phyloP scores from a whole-genome alignment of 805 yeast genomes.

The Ogataea paraovalis region DNA sequence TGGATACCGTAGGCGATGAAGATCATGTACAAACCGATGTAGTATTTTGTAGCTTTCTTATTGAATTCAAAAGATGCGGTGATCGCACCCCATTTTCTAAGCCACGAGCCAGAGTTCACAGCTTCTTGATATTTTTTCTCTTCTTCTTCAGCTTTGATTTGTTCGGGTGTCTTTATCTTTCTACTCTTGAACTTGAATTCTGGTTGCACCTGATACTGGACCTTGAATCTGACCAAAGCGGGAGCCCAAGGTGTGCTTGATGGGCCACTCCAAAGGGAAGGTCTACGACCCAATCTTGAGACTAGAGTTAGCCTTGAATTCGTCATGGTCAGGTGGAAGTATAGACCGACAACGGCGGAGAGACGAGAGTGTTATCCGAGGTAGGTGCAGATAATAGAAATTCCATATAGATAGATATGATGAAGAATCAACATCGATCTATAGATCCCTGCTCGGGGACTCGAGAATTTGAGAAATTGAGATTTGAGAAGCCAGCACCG shows the following conservation, averaged over 20 bases:
- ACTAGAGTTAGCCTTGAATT: not conserved
- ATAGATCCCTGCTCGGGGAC: no score
- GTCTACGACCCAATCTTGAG: not conserved
- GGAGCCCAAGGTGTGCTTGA: not conserved
- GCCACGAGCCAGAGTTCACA: conserved; percentile 30
- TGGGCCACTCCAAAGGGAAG: not conserved
- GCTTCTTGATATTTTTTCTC: conserved; percentile 30
- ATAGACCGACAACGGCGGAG: no score
- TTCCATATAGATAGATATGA: no score
- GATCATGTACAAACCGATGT: conserved; percentile 55
- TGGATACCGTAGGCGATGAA: conserved; percentile 56
- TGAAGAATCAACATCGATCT: no score
- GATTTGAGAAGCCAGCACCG: no score
- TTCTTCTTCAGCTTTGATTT: conserved; percentile 27
- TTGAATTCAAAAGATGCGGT: conserved; percentile 54
- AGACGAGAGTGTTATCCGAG: no score
- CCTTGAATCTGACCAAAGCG: not conserved
- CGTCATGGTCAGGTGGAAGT: not conserved
- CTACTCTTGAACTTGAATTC: conserved; percentile 27
- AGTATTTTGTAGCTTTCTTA: conserved; percentile 58
- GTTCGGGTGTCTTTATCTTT: conserved; percentile 27
- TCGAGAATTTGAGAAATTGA: no score
- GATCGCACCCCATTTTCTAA: conserved; percentile 49
- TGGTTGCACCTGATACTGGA: conserved; percentile 13
- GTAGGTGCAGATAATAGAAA: no score